Evolutionary conservation across 2,329 filamentous ascomycete species (phyloP), one percentile per base, ranked within the genome.

Genomic region (Calcarisporium arbuscula): DNA sequence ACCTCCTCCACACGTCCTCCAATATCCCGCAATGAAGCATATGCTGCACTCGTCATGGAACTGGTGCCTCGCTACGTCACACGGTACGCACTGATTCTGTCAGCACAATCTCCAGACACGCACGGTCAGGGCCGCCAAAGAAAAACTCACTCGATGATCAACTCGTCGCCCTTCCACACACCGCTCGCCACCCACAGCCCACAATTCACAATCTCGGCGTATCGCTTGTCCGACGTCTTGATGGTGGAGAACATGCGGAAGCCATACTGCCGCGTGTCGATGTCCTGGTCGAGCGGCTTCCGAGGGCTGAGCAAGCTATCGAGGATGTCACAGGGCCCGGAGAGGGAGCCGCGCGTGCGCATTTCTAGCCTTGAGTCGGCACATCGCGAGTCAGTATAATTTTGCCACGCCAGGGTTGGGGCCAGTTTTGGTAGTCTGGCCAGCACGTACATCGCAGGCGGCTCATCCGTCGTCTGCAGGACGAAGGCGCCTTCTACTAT

Each of bases 121-220:
- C n/a, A n/a, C n/a, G n/a, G n/a, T n/a, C n/a, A n/a, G n/a, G n/a
- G n/a, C n/a, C n/a, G 20, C 15, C 19, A 22, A 18, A 35, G 11
- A 11, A 22, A 22, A 18, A 53, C 60, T 52, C 49, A 68, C 65
- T 69, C 65, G 35, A 67, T 65, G 28, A 69, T 57, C 36, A 69
- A 52, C 46, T 68, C 62, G 16, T 63, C 56, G 35, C 54, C 61
- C 35, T 58, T 62, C 54, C 64, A 65, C 48, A 67, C 64, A 31
- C 66, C 67, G 47, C 65, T 68, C 6, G 65, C 67, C 30, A 70
- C 58, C 67, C 67, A 70, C 34, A 70, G 54, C 5, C 65, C 67
- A 47, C 62, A 68, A 48, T 71, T 71, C 17, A 71, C 58, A 37
- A 62, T 62, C 35, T 68, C 64, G 30, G 57, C 57, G 43, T 71